A percentile compares a stretch with the other conserved stretches of the same genome.
Evolutionary conservation across 306 rosid species (phyloP).

Genomic region (Cicer pinnatifidum): DNA sequence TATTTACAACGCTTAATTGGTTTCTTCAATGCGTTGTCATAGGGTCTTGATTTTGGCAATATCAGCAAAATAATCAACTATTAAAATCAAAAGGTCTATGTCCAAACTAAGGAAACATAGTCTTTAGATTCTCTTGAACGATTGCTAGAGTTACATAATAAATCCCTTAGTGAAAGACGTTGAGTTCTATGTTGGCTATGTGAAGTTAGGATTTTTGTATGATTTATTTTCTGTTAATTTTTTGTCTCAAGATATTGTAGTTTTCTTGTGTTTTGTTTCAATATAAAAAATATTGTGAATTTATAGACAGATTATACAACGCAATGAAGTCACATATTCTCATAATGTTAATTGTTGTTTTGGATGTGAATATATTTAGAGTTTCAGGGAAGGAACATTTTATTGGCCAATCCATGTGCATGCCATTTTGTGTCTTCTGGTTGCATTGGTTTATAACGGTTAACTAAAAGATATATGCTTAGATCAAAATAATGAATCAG

Average conservation of each 20-base stretch:
- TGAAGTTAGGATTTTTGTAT: slow-evolving; percentile 10
- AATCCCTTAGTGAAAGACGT: slow-evolving; percentile 49
- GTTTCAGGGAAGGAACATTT: background rate
- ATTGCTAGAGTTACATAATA: slow-evolving; percentile 72
- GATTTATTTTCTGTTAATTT: slow-evolving; percentile 7
- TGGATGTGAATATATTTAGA: slow-evolving; percentile 21
- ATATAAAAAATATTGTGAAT: slow-evolving; percentile 9
- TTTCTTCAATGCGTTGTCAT: too few species aligned
- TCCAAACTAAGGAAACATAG: too few species aligned
- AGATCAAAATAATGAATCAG: background rate
- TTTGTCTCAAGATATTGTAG: background rate
- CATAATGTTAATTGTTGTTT: slow-evolving; percentile 2
- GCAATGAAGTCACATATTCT: background rate
- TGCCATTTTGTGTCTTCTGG: background rate
- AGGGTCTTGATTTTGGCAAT: too few species aligned
- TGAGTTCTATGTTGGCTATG: slow-evolving; percentile 39
- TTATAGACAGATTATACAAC: slow-evolving; percentile 42
- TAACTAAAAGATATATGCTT: background rate
- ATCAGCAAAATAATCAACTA: too few species aligned
- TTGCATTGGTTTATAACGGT: background rate
- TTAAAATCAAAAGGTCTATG: too few species aligned
- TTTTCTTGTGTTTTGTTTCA: background rate
- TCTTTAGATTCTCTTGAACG: slow-evolving; percentile 65
- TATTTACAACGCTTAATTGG: too few species aligned
- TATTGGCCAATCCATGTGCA: background rate